Evolutionary conservation across 1,284 basidiomycete genomes (phyloP), one percentile per base, ranked within the genome.

Genomic region (Albatrellus sp.): DNA sequence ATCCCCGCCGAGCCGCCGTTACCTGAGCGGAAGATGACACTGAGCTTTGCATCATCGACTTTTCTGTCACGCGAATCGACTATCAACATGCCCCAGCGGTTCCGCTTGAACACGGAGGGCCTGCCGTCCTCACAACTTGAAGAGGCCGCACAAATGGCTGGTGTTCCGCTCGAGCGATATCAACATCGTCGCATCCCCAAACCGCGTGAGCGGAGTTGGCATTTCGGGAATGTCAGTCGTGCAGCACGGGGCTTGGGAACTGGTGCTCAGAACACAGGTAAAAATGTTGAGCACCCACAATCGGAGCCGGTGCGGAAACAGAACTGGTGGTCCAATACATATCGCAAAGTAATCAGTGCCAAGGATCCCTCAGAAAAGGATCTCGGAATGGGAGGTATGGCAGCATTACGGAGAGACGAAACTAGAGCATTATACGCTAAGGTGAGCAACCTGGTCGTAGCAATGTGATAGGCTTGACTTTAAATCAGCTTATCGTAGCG

Each of bases 71-170:
- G 33, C 30, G 49, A 48, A 38, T 33, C 49, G 8, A 45, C 50
- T 29, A 3, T 19, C 16, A 28, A 17, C 16, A 16, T 16, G 29
- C 60, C 58, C 2, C 64, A 58, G 36, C 64, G 69, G 29, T 68
- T 70, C 66, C 70, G 70, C 46, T 62, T 84, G 9, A 83, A 84
- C 55, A 51, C 81, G 33, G 69, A 74, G 49, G 77, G 66, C 2
- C 63, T 84, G 37, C 64, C 67, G 19, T 63, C 62, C 14, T 55
- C 55, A 6, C 66, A 78, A 56, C 65, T 81, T 2, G 70, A 78
- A 48, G 68, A 66, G 17, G 73, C 79, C 2, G 75, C 79, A 1
- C 63, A 77, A 49, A 80, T 81, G 55, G 73, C 73, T 10, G 80
- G 80, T 2, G 71, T 75, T 0, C 70, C 79, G 0, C 62, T 80